Conservation (phyloP, 345 rosid genomes). For the Toxicodendron radicans region DNA sequence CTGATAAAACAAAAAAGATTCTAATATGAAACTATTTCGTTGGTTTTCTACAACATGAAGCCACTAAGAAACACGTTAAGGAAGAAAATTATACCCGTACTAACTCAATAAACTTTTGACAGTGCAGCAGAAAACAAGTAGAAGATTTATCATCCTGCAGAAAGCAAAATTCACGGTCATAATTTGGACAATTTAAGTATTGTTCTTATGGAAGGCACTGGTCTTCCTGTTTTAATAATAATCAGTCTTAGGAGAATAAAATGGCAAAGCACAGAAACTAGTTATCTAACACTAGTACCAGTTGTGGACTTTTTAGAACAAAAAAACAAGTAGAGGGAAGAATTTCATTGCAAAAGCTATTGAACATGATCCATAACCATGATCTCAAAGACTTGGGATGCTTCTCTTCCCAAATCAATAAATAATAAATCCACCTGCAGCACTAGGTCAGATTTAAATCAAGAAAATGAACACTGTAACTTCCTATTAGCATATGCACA, state of each 20-base stretch:
- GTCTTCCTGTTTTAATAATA: neutral
- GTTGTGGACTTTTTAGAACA: neutral
- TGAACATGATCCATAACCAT: neutral
- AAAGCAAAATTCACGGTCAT: conserved; percentile 24
- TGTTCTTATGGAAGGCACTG: neutral
- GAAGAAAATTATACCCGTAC: conserved; percentile 63
- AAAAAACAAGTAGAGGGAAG: neutral
- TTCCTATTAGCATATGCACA: neutral
- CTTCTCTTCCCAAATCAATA: neutral
- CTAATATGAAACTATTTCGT: neutral
- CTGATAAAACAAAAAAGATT: neutral
- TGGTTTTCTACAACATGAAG: conserved; percentile 2
- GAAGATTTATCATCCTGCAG: conserved; percentile 88
- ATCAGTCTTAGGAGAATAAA: neutral
- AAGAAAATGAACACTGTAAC: neutral
- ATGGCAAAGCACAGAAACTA: neutral
- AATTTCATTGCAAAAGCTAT: neutral
- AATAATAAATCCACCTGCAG: neutral
- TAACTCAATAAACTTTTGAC: conserved; percentile 88
- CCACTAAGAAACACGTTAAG: conserved; percentile 10
- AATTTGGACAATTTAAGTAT: conserved; percentile 2
- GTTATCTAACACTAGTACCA: neutral
- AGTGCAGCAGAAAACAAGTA: conserved; percentile 80
- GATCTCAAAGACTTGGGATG: neutral
- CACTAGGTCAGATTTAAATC: neutral